Evolutionary conservation across 2,329 filamentous ascomycete species (phyloP).

Genomic region (Exophiala viscosa): DNA sequence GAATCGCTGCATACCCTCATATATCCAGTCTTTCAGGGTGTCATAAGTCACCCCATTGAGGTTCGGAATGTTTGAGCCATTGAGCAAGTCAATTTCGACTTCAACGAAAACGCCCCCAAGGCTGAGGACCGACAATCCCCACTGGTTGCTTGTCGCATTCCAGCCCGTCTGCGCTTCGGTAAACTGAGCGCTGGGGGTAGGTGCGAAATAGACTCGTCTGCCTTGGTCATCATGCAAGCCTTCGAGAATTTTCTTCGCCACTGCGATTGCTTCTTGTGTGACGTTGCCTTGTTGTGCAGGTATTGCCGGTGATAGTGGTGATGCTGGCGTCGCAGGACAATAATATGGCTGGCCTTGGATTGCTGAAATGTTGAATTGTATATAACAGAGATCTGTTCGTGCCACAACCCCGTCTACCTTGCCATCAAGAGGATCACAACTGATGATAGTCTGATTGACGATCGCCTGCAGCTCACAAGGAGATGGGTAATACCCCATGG

Average conservation of each 20-base stretch:
- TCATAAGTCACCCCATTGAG: constrained; percentile 54
- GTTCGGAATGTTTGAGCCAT: constrained; percentile 37
- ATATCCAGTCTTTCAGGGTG: constrained; percentile 55
- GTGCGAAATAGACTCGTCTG: constrained; percentile 40
- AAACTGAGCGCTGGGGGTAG: constrained; percentile 30
- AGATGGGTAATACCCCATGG: constrained; percentile 41
- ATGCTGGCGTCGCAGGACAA: constrained; percentile 35
- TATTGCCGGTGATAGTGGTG: constrained; percentile 33
- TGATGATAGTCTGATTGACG: constrained; percentile 52
- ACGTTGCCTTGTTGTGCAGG: constrained; percentile 34
- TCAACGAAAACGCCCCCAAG: constrained; percentile 31
- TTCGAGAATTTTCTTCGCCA: constrained; percentile 36
- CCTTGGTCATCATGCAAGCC: constrained; percentile 42
- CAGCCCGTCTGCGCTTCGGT: constrained; percentile 29
- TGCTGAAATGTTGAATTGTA: constrained; percentile 45
- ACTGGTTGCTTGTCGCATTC: constrained; percentile 30
- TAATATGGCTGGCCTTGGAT: constrained; percentile 47
- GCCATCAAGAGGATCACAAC: constrained; percentile 56
- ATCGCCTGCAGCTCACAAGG: constrained; percentile 50
- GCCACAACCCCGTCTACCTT: constrained; percentile 53
- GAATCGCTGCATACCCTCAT: constrained; percentile 48
- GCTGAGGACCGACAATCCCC: constrained; percentile 33
- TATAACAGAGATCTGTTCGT: constrained; percentile 47
- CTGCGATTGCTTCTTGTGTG: constrained; percentile 30
- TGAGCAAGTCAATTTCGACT: constrained; percentile 23